Evolutionary conservation across 2,329 filamentous ascomycete species (phyloP).

Genomic region (Plectosphaerella cucumerina): DNA sequence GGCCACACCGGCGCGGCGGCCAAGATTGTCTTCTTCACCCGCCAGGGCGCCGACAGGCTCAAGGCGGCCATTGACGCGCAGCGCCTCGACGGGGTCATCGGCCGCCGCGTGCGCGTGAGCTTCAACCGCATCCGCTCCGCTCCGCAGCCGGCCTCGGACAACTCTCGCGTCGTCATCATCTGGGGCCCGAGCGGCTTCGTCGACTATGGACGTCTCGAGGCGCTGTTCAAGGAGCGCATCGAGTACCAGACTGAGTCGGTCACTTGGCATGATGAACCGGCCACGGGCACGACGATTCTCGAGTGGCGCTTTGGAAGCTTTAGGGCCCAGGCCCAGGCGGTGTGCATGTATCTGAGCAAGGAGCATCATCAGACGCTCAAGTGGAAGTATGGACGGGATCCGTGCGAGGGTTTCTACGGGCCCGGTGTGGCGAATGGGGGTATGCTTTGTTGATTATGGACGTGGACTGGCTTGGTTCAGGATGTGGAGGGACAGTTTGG

Average conservation of each 20-base stretch:
- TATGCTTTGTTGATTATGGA: too few relatives aligned
- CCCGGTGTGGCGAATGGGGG: too few relatives aligned
- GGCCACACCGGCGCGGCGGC: background rate
- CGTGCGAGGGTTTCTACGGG: too few relatives aligned
- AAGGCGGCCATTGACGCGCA: background rate
- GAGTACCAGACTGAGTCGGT: slow-evolving; percentile 1
- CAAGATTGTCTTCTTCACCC: slow-evolving; percentile 4
- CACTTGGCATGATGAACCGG: too few relatives aligned
- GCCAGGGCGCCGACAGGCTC: slow-evolving; percentile 1
- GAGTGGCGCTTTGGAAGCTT: slow-evolving; percentile 7
- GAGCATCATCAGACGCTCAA: background rate
- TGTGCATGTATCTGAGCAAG: background rate
- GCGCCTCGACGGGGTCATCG: background rate
- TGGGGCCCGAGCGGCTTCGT: background rate
- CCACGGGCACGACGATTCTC: background rate
- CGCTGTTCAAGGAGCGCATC: background rate
- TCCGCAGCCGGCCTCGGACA: background rate
- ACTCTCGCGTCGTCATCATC: slow-evolving; percentile 1
- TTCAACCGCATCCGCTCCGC: slow-evolving; percentile 5
- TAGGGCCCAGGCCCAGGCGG: background rate
- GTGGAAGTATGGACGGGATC: background rate
- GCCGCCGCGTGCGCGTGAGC: background rate
- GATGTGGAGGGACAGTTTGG: too few relatives aligned
- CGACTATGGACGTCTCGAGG: background rate
- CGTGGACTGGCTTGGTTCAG: background rate